Evolutionary conservation across 257 asterid species (phyloP), one percentile per base, ranked within the genome.

Genomic region (Vinca minor): DNA sequence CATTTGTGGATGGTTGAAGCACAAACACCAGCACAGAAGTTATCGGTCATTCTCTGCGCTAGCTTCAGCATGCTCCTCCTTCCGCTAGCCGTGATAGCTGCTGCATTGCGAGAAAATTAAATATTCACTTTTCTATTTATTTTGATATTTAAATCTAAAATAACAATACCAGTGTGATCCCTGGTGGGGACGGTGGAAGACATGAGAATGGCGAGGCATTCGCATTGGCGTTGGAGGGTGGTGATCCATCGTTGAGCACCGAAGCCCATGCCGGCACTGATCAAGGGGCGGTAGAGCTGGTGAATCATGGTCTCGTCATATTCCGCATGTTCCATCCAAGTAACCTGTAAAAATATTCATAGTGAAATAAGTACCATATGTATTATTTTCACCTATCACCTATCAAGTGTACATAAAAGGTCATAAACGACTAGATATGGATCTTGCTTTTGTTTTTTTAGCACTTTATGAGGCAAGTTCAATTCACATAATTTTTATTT

Each of bases 41-140:
- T 92, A 78, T 81, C 84, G 9, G 95, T 89, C 98, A 92, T 92
- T 18, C 98, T 95, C 28, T 85, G 96, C 0, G 96, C 98, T 21
- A 92, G 75, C 88, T 87, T 88, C 84, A 89, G 50, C 95, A 92
- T 89, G 84, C 96, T 92, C 71, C 87, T 76, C 50, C 95, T 71
- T 66, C 98, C 98, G 6, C 86, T 77, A 1, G 89, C 71, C 3
- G 95, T 85, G 60, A 89, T 87, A 0, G 89, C 98, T 77, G 89
- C 98, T 77, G 77, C 73, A 65, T 36, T 45, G 25, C 32, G n/a
- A n/a, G n/a, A n/a, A n/a, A n/a, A n/a, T n/a, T n/a, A n/a, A n/a
- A n/a, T n/a, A n/a, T n/a, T n/a, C n/a, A n/a, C n/a, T n/a, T n/a
- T n/a, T n/a, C n/a, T n/a, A n/a, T n/a, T n/a, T n/a, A n/a, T n/a